Conservation (phyloP, 2,329 filamentous ascomycete genomes). For the Alternaria viburni region DNA sequence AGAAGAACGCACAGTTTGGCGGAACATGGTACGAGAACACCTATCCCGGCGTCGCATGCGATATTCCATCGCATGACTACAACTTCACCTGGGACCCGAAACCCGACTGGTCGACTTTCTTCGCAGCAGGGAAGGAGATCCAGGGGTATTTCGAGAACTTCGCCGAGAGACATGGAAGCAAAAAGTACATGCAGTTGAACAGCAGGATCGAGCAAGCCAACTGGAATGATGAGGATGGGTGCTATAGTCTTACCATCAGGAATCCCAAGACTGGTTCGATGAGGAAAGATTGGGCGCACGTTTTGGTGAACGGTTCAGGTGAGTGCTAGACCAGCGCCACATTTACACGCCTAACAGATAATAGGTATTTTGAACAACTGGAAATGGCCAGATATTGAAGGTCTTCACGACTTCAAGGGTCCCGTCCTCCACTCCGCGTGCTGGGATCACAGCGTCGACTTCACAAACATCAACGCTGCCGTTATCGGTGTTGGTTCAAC, state of each 20-base stretch:
- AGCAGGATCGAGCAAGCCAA: constrained; percentile 53
- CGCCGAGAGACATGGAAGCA: constrained; percentile 63
- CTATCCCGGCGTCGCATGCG: constrained; percentile 44
- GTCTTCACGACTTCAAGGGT: constrained; percentile 52
- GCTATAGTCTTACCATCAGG: constrained; percentile 49
- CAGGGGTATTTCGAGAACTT: constrained; percentile 57
- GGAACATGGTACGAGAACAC: constrained; percentile 46
- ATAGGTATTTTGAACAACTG: constrained; percentile 53
- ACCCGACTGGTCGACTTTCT: constrained; percentile 61
- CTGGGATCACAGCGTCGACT: constrained; percentile 51
- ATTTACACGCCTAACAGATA: constrained; percentile 45
- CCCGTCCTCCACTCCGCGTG: constrained; percentile 53
- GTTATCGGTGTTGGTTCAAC: constrained; percentile 46
- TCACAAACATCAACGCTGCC: constrained; percentile 36
- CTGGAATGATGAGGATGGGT: constrained; percentile 53
- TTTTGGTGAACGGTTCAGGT: constrained; percentile 55
- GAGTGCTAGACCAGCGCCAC: background rate
- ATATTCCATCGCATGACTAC: constrained; percentile 61
- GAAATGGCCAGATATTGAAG: constrained; percentile 54
- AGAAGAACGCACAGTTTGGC: constrained; percentile 41
- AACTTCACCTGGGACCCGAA: constrained; percentile 68
- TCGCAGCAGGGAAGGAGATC: constrained; percentile 57
- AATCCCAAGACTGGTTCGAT: constrained; percentile 43
- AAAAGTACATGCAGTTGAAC: constrained; percentile 55
- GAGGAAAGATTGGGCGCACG: constrained; percentile 46